These are phyloP conservation scores for Clavispora phyllophila DNA, from an alignment of 805 yeast species.

Conservation along the genomic window DNA sequence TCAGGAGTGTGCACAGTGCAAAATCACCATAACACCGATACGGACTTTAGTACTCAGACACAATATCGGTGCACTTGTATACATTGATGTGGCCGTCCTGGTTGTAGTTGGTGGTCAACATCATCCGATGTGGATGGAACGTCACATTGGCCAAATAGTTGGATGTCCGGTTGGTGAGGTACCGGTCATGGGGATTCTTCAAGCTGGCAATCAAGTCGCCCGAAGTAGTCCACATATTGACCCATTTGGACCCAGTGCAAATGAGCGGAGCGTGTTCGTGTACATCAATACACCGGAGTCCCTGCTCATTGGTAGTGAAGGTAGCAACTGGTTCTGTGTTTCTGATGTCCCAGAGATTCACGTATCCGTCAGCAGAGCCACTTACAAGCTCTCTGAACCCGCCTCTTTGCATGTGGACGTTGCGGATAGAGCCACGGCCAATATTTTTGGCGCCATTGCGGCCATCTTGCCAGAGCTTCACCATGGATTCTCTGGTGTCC, in stretches of 20 bases:
- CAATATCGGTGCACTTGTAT: constrained; percentile 40
- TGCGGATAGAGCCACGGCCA: constrained; percentile 55
- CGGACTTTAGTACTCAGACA: constrained; percentile 24
- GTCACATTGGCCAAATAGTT: constrained; percentile 60
- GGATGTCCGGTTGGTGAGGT: constrained; percentile 42
- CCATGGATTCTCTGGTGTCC: constrained; percentile 81
- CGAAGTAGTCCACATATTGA: constrained; percentile 79
- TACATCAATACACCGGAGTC: constrained; percentile 62
- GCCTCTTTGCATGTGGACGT: constrained; percentile 94
- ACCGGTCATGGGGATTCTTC: constrained; percentile 41
- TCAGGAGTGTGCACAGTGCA: neutral
- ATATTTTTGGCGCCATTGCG: constrained; percentile 20
- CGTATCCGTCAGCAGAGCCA: constrained; percentile 76
- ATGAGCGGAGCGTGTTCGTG: constrained; percentile 97
- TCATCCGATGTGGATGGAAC: constrained; percentile 93
- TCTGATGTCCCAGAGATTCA: constrained; percentile 90
- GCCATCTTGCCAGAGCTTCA: constrained; percentile 63
- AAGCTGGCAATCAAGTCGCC: constrained; percentile 70
- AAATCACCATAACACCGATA: neutral
- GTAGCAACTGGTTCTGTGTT: constrained; percentile 62
- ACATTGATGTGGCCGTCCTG: constrained; percentile 71
- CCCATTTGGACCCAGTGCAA: constrained; percentile 77
- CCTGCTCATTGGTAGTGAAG: constrained; percentile 53
- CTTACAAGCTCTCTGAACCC: constrained; percentile 86
- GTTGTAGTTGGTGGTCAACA: constrained; percentile 78